phyloP scores from a whole-genome alignment of 352 stramenopile species.

The Pelagophyceae sp. region DNA sequence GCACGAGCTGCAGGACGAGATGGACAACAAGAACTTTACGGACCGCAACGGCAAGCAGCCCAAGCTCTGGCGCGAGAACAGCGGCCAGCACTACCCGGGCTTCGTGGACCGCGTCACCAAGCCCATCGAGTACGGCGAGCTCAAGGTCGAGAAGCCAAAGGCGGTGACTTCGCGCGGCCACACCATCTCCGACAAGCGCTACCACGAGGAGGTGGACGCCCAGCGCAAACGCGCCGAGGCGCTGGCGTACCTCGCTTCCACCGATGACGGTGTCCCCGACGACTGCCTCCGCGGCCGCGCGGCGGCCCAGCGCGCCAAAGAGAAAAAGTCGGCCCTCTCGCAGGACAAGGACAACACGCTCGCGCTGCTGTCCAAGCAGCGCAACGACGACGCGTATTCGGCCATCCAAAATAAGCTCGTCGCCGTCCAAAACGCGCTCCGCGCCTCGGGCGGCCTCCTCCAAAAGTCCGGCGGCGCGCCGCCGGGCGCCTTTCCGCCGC shows the following conservation, averaged over 20 bases:
- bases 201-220: conserved; percentile 7
- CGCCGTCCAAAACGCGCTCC: not conserved
- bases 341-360: not conserved
- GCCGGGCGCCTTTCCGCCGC: not conserved
- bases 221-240: conserved; percentile 15
- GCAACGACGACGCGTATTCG: not conserved
- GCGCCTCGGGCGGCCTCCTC: not conserved
- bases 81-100: conserved; percentile 10
- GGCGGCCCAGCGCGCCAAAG: not conserved
- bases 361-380: not conserved
- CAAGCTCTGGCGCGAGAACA: conserved; percentile 18
- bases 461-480: not conserved
- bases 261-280: conserved; percentile 8
- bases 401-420: not conserved
- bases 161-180: not conserved
- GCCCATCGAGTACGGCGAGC: not conserved
- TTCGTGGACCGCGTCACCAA: conserved; percentile 1
- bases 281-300: not conserved
- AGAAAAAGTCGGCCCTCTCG: not conserved
- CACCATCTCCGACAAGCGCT: not conserved
- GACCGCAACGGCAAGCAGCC: not conserved
- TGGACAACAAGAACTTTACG: conserved; percentile 4
- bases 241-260: not conserved
- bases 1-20: not conserved
- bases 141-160: not conserved